Conservation (phyloP, 768 basidiomycete genomes). For the Gymnopilus junonius region DNA sequence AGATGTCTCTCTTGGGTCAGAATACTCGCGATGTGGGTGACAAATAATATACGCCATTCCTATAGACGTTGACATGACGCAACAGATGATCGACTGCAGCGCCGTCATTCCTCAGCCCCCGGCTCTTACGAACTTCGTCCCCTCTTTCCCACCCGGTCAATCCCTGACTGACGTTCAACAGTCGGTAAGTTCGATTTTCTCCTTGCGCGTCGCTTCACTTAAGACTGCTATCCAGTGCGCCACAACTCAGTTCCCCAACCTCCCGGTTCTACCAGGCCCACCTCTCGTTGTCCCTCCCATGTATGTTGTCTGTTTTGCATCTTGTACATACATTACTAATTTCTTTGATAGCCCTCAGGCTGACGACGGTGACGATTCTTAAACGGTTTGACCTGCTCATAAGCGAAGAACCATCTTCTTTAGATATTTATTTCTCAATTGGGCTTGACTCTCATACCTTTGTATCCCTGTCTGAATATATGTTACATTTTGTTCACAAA, state of each 20-base stretch:
- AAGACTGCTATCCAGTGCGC: not conserved
- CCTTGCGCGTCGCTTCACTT: not conserved
- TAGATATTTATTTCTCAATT: not conserved
- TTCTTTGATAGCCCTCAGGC: not conserved
- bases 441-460: not conserved
- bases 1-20: slow-evolving; percentile 46
- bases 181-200: not conserved
- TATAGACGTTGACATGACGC: not conserved
- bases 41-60: not conserved
- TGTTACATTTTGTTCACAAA: no score
- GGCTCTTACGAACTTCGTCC: not conserved
- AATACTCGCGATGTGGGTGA: slow-evolving; percentile 22
- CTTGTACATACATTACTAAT: not conserved
- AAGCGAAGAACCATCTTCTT: no score
- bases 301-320: not conserved
- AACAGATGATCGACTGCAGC: slow-evolving; percentile 40
- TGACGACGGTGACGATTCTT: not conserved
- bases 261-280: not conserved
- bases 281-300: slow-evolving; percentile 4
- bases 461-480: not conserved
- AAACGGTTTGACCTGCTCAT: not conserved
- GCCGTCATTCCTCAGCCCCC: slow-evolving; percentile 22
- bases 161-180: not conserved
- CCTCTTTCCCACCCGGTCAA: not conserved
- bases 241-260: not conserved